phyloP scores from a whole-genome alignment of 2,329 filamentous ascomycete genomes.

The Xylariaceae sp. region DNA sequence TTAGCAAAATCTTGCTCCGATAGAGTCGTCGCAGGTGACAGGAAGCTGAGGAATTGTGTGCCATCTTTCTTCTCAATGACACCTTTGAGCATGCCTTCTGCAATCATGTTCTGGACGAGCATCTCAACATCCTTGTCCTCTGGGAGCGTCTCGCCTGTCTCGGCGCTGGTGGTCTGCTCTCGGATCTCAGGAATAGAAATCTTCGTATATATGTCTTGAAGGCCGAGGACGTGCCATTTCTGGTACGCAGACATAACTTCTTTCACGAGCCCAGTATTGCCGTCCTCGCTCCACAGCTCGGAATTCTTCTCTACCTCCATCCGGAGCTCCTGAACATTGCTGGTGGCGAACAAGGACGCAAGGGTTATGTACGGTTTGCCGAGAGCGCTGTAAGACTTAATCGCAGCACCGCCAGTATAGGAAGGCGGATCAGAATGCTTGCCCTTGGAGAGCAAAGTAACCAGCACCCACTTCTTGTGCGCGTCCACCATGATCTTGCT shows the following conservation, averaged over 20 bases:
- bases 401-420: slow-evolving; percentile 42
- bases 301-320: slow-evolving; percentile 57
- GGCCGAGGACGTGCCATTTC: slow-evolving; percentile 68
- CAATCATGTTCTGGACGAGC: slow-evolving; percentile 53
- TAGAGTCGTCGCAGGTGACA: slow-evolving; percentile 35
- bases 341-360: slow-evolving; percentile 61
- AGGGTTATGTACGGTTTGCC: slow-evolving; percentile 69
- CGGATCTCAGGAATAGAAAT: slow-evolving; percentile 52
- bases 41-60: slow-evolving; percentile 49
- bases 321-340: slow-evolving; percentile 52
- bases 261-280: slow-evolving; percentile 65
- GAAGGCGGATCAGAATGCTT: slow-evolving; percentile 51
- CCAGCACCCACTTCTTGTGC: slow-evolving; percentile 86
- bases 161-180: slow-evolving; percentile 47
- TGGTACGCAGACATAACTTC: slow-evolving; percentile 69
- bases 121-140: slow-evolving; percentile 39
- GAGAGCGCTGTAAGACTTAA: slow-evolving; percentile 46
- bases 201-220: slow-evolving; percentile 67
- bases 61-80: slow-evolving; percentile 43
- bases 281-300: slow-evolving; percentile 63
- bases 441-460: slow-evolving; percentile 68
- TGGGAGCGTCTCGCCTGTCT: slow-evolving; percentile 42
- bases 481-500: slow-evolving; percentile 82
- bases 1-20: slow-evolving; percentile 47
- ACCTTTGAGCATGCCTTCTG: slow-evolving; percentile 47